Evolutionary conservation across 2,329 filamentous ascomycete genomes (phyloP), one percentile per base, ranked within the genome.

Genomic region (Cladosporium sp.): DNA sequence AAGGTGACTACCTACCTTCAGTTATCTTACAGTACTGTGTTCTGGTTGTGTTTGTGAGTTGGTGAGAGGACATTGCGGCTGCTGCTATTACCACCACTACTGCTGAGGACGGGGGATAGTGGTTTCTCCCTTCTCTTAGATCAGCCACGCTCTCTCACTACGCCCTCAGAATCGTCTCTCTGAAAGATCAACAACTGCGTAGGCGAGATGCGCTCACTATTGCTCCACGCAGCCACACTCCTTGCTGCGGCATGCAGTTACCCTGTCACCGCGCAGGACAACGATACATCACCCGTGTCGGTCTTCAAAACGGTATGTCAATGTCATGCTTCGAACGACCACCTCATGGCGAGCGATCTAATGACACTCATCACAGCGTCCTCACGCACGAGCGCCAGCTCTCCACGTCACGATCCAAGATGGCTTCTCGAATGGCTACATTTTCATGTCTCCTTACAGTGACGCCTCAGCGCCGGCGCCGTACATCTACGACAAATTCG

Each of bases 401-500:
- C 50, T 63, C 36, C 56, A 58, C 34, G 53, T 62, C 18, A 57
- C 51, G 2, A 52, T 58, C 13, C 47, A 54, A 15, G 54, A 59
- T 8, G 50, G 24, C 15, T 53, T 52, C 41, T 50, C 47, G 3
- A 19, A 47, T 24, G 58, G 59, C 36, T 61, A 59, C 51, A 50
- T 61, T 30, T 61, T 60, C 49, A 56, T 63, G 9, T 53, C 56
- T 4, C 58, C 61, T 4, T 60, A 59, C 44, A 27, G 29, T 15
- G 47, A 54, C 12, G 47, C 55, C 18, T 40, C 36, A 2, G 44
- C 44, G 11, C 39, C 44, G 7, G 61, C 54, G 7, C 56, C 61
- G 6, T 61, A 60, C 38, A 62, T 62, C 20, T 62, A 59, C 47
- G 60, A 63, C 51, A 62, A 63, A 29, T 58, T 57, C 37, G 58